Evolutionary conservation across 805 yeast species (phyloP).

Genomic region (Yarrowia sp.): DNA sequence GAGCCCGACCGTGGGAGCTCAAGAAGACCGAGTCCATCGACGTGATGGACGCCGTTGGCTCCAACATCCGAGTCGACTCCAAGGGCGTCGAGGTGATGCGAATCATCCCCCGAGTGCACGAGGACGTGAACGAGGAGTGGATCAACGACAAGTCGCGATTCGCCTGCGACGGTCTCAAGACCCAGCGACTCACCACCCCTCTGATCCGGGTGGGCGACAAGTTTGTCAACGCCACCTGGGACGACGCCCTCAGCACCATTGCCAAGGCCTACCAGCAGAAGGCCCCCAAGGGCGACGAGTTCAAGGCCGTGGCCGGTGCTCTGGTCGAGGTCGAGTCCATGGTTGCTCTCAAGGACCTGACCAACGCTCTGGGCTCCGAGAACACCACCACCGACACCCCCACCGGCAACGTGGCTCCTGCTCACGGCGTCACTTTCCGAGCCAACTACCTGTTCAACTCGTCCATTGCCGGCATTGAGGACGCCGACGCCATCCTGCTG

Average conservation of each 20-base stretch:
- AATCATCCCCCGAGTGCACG: slow-evolving; percentile 83
- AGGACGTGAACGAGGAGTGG: slow-evolving; percentile 91
- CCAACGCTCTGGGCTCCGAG: slow-evolving; percentile 80
- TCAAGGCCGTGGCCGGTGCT: slow-evolving; percentile 84
- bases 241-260: slow-evolving; percentile 76
- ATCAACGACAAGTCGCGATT: slow-evolving; percentile 85
- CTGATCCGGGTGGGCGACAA: slow-evolving; percentile 71
- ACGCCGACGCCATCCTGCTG: slow-evolving; percentile 79
- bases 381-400: slow-evolving; percentile 76
- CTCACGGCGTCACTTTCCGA: slow-evolving; percentile 75
- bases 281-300: slow-evolving; percentile 69
- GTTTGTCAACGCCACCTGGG: slow-evolving; percentile 84
- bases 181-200: slow-evolving; percentile 85
- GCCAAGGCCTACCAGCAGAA: slow-evolving; percentile 65
- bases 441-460: slow-evolving; percentile 83
- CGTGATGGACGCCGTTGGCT: slow-evolving; percentile 82
- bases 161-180: slow-evolving; percentile 84
- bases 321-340: slow-evolving; percentile 81
- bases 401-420: slow-evolving; percentile 61
- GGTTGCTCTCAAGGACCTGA: slow-evolving; percentile 80
- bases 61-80: slow-evolving; percentile 82
- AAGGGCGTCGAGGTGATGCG: slow-evolving; percentile 89
- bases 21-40: slow-evolving; percentile 87
- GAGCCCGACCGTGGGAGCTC: slow-evolving; percentile 92
- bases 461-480: slow-evolving; percentile 77